Evolutionary conservation across 192 early-diverging fungal species (phyloP).

Genomic region (Chytriomyces sp.): DNA sequence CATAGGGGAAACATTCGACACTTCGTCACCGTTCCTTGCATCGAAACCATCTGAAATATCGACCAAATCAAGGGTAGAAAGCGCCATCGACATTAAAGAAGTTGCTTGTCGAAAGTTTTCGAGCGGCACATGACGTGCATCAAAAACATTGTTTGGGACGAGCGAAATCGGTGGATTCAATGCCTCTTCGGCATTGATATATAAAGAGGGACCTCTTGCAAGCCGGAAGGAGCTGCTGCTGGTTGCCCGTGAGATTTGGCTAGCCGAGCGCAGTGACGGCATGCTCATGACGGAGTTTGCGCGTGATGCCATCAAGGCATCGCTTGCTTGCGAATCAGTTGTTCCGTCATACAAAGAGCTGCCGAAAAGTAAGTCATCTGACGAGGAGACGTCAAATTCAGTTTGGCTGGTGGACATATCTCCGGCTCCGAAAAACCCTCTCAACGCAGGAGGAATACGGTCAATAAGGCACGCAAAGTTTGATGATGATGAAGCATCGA

Average conservation of each 20-base stretch:
- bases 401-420: too few species aligned
- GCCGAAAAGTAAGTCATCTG: too few species aligned
- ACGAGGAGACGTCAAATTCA: too few species aligned
- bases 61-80: slow-evolving; percentile 15
- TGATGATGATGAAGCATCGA: neutral
- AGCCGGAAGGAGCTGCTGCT: neutral
- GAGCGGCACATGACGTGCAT: neutral
- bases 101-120: slow-evolving; percentile 15
- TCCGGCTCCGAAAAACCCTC: slow-evolving; percentile 7
- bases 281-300: neutral
- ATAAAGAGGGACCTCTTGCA: neutral
- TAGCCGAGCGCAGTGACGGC: neutral
- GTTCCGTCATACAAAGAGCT: too few species aligned
- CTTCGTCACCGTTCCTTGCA: neutral
- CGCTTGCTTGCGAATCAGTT: too few species aligned
- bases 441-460: slow-evolving; percentile 16
- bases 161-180: neutral
- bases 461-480: slow-evolving; percentile 4
- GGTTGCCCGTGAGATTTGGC: neutral
- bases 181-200: neutral
- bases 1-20: too few species aligned
- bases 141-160: neutral
- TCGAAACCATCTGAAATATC: neutral
- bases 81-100: slow-evolving; percentile 11
- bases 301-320: too few species aligned